Conservation (phyloP, 345 rosid species). For the Eucalyptus leucophloia region DNA sequence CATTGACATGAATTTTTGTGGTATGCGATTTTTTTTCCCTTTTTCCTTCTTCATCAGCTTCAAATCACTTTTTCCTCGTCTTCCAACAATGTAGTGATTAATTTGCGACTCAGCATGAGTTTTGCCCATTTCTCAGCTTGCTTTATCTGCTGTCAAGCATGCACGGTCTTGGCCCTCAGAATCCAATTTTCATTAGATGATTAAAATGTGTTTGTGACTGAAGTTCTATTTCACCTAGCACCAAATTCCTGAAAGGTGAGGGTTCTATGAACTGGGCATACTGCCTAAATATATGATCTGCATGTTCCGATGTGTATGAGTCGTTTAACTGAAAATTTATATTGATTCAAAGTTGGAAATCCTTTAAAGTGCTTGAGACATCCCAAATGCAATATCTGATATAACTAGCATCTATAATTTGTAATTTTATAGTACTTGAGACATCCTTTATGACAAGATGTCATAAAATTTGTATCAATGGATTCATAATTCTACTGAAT, state of each 20-base stretch:
- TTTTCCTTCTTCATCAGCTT: background rate
- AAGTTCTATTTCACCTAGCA: background rate
- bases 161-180: background rate
- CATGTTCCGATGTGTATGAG: background rate
- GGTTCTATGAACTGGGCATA: background rate
- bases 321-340: background rate
- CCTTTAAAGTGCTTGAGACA: background rate
- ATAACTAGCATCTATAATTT: background rate
- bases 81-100: background rate
- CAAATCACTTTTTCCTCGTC: background rate
- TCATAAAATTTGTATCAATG: background rate
- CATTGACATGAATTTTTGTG: background rate
- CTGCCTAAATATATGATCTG: background rate
- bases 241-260: background rate
- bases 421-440: background rate
- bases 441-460: background rate
- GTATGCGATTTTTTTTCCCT: background rate
- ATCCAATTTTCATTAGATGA: background rate
- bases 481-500: background rate
- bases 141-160: background rate
- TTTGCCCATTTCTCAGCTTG: background rate
- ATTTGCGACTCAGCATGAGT: background rate
- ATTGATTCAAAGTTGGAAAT: background rate
- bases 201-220: background rate
- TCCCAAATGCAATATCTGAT: background rate